Conservation (phyloP, 345 rosid genomes). For the Tarenaya hassleriana region DNA sequence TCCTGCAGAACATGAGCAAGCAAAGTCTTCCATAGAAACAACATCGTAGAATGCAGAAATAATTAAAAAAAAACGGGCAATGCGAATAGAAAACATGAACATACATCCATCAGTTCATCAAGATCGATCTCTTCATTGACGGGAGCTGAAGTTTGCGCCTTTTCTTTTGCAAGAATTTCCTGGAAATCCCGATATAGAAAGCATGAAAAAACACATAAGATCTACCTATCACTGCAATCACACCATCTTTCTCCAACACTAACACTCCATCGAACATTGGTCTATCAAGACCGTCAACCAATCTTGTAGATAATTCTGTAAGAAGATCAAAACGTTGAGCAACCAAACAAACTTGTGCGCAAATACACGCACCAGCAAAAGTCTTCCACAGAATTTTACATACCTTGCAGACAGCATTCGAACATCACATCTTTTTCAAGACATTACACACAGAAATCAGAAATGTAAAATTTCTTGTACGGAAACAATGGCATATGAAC, state of each 20-base stretch:
- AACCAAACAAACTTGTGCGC: too few relatives aligned
- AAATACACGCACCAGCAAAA: too few relatives aligned
- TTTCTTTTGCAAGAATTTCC: slow-evolving; percentile 70
- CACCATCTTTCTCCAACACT: background rate
- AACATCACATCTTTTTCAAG: too few relatives aligned
- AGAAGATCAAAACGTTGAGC: too few relatives aligned
- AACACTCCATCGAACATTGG: background rate
- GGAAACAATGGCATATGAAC: background rate
- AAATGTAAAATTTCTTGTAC: too few relatives aligned
- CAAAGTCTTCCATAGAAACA: slow-evolving; percentile 5
- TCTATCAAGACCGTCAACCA: background rate
- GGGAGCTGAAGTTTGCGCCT: slow-evolving; percentile 53
- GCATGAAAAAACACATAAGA: slow-evolving; percentile 17
- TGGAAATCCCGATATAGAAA: slow-evolving; percentile 25
- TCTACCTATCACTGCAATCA: background rate
- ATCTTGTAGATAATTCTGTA: too few relatives aligned
- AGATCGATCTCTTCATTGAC: slow-evolving; percentile 69
- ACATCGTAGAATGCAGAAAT: background rate
- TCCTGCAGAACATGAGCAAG: slow-evolving; percentile 43
- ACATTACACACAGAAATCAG: too few relatives aligned
- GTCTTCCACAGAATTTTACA: too few relatives aligned
- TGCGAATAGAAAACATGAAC: slow-evolving; percentile 22
- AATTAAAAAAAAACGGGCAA: background rate
- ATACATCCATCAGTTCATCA: slow-evolving; percentile 94
- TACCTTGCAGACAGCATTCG: too few relatives aligned